A percentile compares a stretch with the other conserved stretches of the same genome.
Evolutionary conservation across 2,329 filamentous ascomycete genomes (phyloP).

Genomic region (Ceratocystis lukuohia): DNA sequence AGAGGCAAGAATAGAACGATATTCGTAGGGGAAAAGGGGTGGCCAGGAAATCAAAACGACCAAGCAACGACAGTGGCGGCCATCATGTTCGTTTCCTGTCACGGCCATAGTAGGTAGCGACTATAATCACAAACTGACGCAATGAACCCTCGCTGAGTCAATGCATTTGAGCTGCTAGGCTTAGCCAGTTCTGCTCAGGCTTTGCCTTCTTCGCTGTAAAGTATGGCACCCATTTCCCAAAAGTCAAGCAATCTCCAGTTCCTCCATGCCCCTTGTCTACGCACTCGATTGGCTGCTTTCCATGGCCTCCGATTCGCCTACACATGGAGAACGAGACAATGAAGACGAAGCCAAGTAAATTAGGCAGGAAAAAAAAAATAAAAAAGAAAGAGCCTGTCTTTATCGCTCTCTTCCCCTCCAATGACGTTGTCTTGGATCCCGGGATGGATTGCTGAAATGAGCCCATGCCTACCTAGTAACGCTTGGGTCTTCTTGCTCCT

Average conservation of each 20-base stretch:
- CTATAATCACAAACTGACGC: neutral
- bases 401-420: no score
- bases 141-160: no score
- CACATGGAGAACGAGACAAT: no score
- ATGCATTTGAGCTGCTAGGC: no score
- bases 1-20: neutral
- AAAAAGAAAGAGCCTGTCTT: neutral
- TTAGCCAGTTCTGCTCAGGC: no score
- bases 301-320: no score
- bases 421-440: conserved; percentile 1
- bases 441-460: neutral
- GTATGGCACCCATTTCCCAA: no score
- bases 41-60: neutral
- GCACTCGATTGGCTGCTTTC: no score
- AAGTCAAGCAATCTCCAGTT: no score
- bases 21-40: neutral
- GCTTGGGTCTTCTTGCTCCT: neutral
- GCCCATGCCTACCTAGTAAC: neutral
- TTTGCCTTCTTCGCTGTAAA: no score
- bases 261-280: no score
- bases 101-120: neutral
- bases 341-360: no score
- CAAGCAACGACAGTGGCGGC: neutral
- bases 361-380: neutral
- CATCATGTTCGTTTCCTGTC: neutral